Evolutionary conservation across 169 alveolate genomes (phyloP).

Genomic region (Eimeria brunetti): DNA sequence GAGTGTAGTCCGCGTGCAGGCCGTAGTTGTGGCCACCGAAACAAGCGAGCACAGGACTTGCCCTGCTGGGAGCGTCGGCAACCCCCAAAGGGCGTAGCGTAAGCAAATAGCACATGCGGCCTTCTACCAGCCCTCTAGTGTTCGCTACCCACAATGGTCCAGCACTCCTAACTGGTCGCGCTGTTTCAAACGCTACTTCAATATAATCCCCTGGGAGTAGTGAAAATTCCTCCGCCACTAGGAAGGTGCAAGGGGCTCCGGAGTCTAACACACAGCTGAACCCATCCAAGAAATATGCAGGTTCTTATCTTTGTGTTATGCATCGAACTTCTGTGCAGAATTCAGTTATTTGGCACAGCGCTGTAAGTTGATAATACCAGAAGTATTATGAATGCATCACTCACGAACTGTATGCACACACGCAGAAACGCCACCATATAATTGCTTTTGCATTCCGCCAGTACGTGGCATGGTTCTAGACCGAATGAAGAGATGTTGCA

Average conservation of each 20-base stretch:
- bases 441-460: neutral
- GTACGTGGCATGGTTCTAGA: neutral
- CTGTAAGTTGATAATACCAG: neutral
- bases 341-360: neutral
- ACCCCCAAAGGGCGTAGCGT: neutral
- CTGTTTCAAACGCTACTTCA: neutral
- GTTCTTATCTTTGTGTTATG: neutral
- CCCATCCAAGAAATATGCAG: neutral
- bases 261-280: neutral
- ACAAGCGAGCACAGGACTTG: no score
- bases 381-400: neutral
- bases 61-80: neutral
- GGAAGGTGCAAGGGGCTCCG: neutral
- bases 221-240: neutral
- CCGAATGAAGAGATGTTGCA: neutral
- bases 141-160: neutral
- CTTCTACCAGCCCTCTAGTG: no score
- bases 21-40: neutral
- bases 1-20: no score
- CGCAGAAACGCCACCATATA: neutral
- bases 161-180: neutral
- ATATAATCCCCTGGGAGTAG: neutral
- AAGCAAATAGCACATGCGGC: no score
- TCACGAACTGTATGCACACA: neutral
- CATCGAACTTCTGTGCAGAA: neutral